A percentile compares a stretch with the other conserved stretches of the same genome.
phyloP scores from a whole-genome alignment of 2,329 filamentous ascomycete genomes.

The Phyllosticta capitalensis region DNA sequence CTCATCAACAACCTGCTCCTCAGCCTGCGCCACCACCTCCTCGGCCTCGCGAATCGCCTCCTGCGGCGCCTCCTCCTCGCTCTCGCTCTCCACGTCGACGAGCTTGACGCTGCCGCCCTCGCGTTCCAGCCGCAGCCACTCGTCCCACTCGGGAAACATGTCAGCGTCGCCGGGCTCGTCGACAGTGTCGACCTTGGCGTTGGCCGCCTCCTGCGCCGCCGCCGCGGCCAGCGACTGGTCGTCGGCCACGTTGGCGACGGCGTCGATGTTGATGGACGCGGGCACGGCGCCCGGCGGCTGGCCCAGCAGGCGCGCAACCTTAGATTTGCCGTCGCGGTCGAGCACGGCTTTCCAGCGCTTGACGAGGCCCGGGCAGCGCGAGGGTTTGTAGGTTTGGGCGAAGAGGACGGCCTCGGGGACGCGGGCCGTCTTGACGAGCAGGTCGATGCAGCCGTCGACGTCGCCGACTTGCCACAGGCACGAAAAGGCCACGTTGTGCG shows the following conservation, averaged over 20 bases:
- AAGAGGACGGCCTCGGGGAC: conserved; percentile 82
- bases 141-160: conserved; percentile 93
- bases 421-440: conserved; percentile 69
- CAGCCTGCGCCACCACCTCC: conserved; percentile 18
- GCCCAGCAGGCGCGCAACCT: conserved; percentile 74
- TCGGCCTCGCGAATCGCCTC: conserved; percentile 9
- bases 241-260: background rate
- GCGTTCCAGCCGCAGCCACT: conserved; percentile 72
- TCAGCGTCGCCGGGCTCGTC: conserved; percentile 60
- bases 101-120: conserved; percentile 48
- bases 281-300: conserved; percentile 49
- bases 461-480: conserved; percentile 82
- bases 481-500: conserved; percentile 89
- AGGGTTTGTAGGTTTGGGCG: conserved; percentile 91
- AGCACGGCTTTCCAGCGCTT: conserved; percentile 72
- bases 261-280: background rate
- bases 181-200: background rate
- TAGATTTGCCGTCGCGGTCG: conserved; percentile 75
- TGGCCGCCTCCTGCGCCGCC: background rate
- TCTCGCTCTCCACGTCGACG: conserved; percentile 21
- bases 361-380: conserved; percentile 57
- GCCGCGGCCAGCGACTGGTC: conserved; percentile 44
- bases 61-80: conserved; percentile 23
- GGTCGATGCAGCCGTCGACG: conserved; percentile 67
- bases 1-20: conserved; percentile 19